Base-by-base conservation (phyloP, 768 basidiomycete species). In the Auricularia cornea region DNA sequence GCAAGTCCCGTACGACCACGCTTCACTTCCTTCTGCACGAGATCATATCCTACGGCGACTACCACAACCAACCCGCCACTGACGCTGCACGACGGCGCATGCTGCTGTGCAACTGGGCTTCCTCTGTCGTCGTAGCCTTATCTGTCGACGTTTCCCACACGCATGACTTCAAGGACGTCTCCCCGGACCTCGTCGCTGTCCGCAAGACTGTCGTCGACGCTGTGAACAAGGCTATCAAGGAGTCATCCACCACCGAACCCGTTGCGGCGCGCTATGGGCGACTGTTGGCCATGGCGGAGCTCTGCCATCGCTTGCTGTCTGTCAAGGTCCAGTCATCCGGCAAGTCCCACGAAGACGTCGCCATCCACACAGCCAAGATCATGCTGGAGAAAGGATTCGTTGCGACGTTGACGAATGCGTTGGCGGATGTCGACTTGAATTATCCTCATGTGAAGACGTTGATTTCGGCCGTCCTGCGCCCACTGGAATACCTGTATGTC, bases 321-420 rank as follows among this genome's bases (percentile, higher is more conserved):
- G 88, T 90, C 28, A 63, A 84, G 89, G 31, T 86, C 89, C 73
- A 87, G 83, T 69, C 66, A 5, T 73, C 77, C 38, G 78, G 77
- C 64, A 81, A 84, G 61, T 78, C 85, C 54, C 85, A 82, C 66
- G 81, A 78, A 59, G 96, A 94, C 59, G 82, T 82, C n/a, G 88
- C 89, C 3, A 88, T 94, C 8, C 95, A 97, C 65, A 83, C 98
- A 60, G 94, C 96, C 26, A 98, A 98, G 77, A 83, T 95, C 66
- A 99, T 99, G 97, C 76, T 99, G 60, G 97, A 99, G 80, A 98
- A 98, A 79, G 92, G 92, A 71, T 95, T 92, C 66, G 97, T 98
- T 18, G 83, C 89, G 3, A 87, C 88, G 1, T 78, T 99, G 38
- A 98, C 97, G 0, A 88, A 80, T 51, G 89, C 94, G 12, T 80